Evolutionary conservation across 2,329 filamentous ascomycete genomes (phyloP).

Genomic region (Aureobasidium uvarum): DNA sequence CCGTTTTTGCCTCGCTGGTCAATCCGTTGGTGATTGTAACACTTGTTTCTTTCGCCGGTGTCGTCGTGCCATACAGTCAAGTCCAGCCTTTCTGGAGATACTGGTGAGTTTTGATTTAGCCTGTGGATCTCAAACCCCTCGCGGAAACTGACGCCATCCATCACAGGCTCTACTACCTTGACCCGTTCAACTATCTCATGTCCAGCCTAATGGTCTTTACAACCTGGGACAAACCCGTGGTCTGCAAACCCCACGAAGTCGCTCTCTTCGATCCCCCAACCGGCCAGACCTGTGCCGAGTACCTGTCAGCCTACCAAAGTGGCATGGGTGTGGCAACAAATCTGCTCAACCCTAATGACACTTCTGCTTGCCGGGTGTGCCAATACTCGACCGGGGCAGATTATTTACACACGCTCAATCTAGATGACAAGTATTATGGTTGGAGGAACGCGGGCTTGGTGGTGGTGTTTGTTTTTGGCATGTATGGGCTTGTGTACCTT

Average conservation of each 20-base stretch:
- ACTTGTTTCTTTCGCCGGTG: conserved; percentile 48
- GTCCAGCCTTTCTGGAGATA: conserved; percentile 70
- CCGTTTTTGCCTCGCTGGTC: conserved; percentile 62
- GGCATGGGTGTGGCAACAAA: conserved; percentile 36
- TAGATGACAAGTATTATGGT: neutral
- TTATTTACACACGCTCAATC: conserved; percentile 14
- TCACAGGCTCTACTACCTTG: conserved; percentile 59
- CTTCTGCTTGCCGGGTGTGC: conserved; percentile 27
- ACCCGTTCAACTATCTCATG: conserved; percentile 45
- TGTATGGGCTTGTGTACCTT: conserved; percentile 13
- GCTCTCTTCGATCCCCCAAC: conserved; percentile 39
- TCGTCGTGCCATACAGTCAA: conserved; percentile 55
- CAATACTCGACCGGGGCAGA: conserved; percentile 19
- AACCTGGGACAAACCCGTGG: conserved; percentile 50
- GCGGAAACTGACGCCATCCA: neutral
- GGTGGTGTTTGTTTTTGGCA: neutral
- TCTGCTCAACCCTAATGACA: conserved; percentile 43
- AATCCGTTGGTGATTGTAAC: conserved; percentile 43
- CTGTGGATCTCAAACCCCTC: neutral
- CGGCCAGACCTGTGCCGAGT: conserved; percentile 41
- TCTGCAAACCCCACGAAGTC: conserved; percentile 39
- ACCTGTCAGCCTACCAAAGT: conserved; percentile 42
- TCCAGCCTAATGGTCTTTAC: conserved; percentile 47
- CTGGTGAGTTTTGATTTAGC: conserved; percentile 24
- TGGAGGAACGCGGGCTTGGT: conserved; percentile 19